Conservation (phyloP, 768 basidiomycete species). For the Favolaschia claudopus region DNA sequence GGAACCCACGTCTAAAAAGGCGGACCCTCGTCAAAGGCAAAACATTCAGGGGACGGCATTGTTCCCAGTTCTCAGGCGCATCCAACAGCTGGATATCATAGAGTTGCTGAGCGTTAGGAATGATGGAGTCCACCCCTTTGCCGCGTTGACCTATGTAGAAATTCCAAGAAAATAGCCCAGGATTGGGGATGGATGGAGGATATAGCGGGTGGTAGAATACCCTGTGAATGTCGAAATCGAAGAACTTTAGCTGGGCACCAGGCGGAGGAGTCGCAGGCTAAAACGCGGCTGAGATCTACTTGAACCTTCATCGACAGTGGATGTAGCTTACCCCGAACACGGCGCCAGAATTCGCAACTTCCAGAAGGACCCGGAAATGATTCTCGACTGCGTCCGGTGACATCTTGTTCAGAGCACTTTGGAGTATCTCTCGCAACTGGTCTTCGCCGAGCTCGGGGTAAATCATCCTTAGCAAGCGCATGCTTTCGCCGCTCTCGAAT, state of each 20-base stretch:
- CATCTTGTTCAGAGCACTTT: not conserved
- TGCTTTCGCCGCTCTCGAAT: too few relatives aligned
- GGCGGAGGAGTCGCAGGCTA: not conserved
- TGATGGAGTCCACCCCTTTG: not conserved
- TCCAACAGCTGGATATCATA: not conserved
- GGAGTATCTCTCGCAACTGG: not conserved
- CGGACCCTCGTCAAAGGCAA: slow-evolving; percentile 1
- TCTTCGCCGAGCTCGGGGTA: not conserved
- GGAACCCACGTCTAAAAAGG: not conserved
- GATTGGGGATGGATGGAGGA: not conserved
- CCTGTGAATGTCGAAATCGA: slow-evolving; percentile 1
- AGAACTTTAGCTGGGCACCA: not conserved
- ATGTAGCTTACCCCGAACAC: not conserved
- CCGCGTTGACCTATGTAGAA: slow-evolving; percentile 1
- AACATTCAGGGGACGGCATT: not conserved
- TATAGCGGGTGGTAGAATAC: not conserved
- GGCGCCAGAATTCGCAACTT: not conserved
- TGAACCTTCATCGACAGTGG: too few relatives aligned
- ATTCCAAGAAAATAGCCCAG: not conserved
- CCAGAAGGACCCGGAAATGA: not conserved
- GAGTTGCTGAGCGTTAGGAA: not conserved
- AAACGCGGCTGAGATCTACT: not conserved
- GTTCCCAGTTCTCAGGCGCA: not conserved
- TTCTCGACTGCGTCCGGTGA: not conserved
- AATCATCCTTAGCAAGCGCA: not conserved